Base-by-base conservation (phyloP, 2,329 filamentous ascomycete genomes). In the Exserohilum rostratum region DNA sequence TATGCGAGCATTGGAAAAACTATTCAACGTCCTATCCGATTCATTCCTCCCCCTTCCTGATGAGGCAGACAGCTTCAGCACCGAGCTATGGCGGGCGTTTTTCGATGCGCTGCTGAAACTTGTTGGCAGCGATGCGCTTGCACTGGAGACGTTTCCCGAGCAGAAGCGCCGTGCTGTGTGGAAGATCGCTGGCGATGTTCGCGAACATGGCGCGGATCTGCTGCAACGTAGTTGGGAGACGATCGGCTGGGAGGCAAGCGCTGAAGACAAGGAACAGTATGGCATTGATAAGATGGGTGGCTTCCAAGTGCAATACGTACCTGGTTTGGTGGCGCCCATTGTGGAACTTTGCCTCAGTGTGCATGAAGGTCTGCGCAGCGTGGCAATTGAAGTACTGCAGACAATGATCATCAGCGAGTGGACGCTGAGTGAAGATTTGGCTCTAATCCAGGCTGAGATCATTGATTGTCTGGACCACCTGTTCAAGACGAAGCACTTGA, bases 401-500 rank as follows among this genome's bases (percentile, higher is more conserved):
- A 96, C 92, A 2, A 99, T 99, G 95, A 96, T 99, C 67, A 88
- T 98, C 63, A 96, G 93, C 77, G 95, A 99, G 76, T 99, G 95
- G 95, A 93, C 92, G 13, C 77, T 99, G 60, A 97, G 92, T 71
- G 90, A 96, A 71, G 93, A 98, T 71, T 79, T 99, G 43, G 89
- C 89, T 2, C 87, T 95, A 43, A 90, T 99, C 46, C 93, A 98
- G 75, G 95, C 92, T 2, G 95, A 97, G 75, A 93, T 98, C 80
- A 96, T 99, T 65, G 93, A 97, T 68, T 96, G 90, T 62, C 79
- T 99, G 49, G 95, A 99, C 71, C 82, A 84, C 20, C 85, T 96
- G 47, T 97, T 97, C 82, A 96, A 97, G 76, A 85, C 88, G 6
- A 95, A 93, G 77, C 87, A 89, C 5, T 81, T 96, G 69, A 96